phyloP scores from a whole-genome alignment of 805 yeast species.

The Ogataea saltuana region DNA sequence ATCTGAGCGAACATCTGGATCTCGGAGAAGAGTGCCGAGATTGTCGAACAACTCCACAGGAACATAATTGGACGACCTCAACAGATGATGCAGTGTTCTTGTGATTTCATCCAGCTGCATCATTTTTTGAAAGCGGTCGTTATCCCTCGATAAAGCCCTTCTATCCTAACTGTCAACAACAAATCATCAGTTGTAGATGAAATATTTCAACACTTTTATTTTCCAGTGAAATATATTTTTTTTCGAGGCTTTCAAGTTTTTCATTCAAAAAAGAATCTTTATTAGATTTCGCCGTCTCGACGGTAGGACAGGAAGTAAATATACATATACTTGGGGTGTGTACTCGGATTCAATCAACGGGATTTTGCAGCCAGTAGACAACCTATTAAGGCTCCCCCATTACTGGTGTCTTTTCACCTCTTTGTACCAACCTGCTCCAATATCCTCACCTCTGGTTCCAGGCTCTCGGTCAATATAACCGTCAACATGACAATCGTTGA shows the following conservation, averaged over 20 bases:
- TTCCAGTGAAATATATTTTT: neutral
- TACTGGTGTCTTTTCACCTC: slow-evolving; percentile 57
- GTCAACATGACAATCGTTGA: slow-evolving; percentile 72
- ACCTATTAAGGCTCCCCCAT: too few species aligned
- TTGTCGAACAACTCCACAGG: slow-evolving; percentile 2
- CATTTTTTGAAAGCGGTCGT: neutral
- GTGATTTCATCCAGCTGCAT: neutral
- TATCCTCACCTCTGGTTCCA: slow-evolving; percentile 82
- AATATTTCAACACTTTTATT: neutral
- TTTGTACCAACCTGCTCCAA: slow-evolving; percentile 80
- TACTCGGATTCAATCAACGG: too few species aligned
- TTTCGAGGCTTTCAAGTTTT: too few species aligned
- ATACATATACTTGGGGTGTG: neutral
- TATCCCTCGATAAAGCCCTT: too few species aligned
- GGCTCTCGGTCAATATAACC: slow-evolving; percentile 76
- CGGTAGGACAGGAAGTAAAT: too few species aligned
- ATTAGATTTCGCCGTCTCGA: too few species aligned
- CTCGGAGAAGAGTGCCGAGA: slow-evolving; percentile 7
- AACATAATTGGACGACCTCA: neutral
- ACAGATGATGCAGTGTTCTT: neutral
- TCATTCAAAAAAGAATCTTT: too few species aligned
- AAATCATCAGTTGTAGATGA: neutral
- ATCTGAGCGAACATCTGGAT: slow-evolving; percentile 1
- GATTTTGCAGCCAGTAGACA: too few species aligned
- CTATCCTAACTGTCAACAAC: neutral